Evolutionary conservation across 1,284 basidiomycete species (phyloP), one percentile per base, ranked within the genome.

Genomic region (Ceratobasidium sp.): DNA sequence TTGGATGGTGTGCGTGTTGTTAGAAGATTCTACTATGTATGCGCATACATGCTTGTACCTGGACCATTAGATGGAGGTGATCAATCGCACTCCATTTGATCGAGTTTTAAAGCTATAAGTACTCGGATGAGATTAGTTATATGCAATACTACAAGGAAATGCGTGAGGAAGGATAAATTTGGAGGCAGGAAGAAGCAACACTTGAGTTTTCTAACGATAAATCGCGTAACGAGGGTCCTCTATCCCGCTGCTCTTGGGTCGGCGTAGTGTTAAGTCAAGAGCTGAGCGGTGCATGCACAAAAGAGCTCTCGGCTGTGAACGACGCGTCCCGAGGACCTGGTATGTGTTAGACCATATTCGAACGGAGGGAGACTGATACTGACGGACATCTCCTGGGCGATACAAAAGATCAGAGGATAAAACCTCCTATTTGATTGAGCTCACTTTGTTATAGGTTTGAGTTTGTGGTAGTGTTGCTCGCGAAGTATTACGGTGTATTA

Each of bases 171-270:
- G n/a, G n/a, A n/a, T n/a, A n/a, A n/a, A n/a, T n/a, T n/a, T n/a
- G n/a, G n/a, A n/a, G n/a, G n/a, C 97, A 77, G 98, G 89, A 67
- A 99, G 90, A 82, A 97, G 87, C 0, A 96, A 96, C 84, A 98
- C 97, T 83, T 99, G 97, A 20, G 98, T 89, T 72, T 96, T n/a
- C 94, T 56, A 95, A 84, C 0, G 93, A 91, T 7, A 97, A 88
- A 40, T 91, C 89, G 79, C 93, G 91, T 60, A 97, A 85, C 12
- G 89, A 80, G 90, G 90, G 81, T 87, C 90, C 83, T 83, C 91
- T 93, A 75, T 89, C 90, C 83, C 91, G 92, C 15, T 40, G 60
- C 84, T 83, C 80, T 83, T 77, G 78, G 80, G 80, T 82, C 70
- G 63, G 82, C 23, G 75, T 28, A 61, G 79, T 80, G 28, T 72